Base-by-base conservation (phyloP, 352 stramenopile genomes). In the Phytophthora sojae region DNA sequence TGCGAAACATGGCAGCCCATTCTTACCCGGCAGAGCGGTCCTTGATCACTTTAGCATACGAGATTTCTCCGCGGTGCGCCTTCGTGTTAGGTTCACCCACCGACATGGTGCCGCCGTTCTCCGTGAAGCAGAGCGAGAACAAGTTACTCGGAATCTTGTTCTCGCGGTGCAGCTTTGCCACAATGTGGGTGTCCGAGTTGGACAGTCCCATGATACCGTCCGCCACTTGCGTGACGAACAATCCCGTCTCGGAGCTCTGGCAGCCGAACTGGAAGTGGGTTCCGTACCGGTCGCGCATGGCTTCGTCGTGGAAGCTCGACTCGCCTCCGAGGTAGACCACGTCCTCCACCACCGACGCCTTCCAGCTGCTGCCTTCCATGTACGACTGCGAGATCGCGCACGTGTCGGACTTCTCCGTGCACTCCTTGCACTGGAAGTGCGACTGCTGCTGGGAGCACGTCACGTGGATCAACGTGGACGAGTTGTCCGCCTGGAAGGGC, bases 361-460 rank as follows among this genome's bases (percentile, higher is more conserved):
- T 77, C 89, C 89, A 96, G 64, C 78, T 95, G 66, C 89, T 96
- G 23, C 89, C 89, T 77, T 96, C 89, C 73, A 93, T 89, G 64
- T 96, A 96, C 49, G 85, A 82, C 83, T 96, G 71, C 4, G 82
- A 91, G 75, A 94, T 90, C 29, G 70, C 66, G 57, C 89, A 95
- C 57, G 79, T 80, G 61, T 93, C 65, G 30, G 77, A 80, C 29
- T 77, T 57, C 0, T 49, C 8, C 14, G 39, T 51, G 65, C 89
- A 95, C n/a, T 73, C 56, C 11, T 82, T 77, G 72, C 87, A 95
- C 21, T 75, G 71, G 69, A 95, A 96, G 8, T 80, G 82, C 26
- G 77, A 66, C 17, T 72, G 44, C 17, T 72, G 44, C 6, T 80
- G 70, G 1, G 58, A 70, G 61, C 88, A 96, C 29, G 85, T 89